These are phyloP conservation scores for Mycena maculata DNA, from an alignment of 768 basidiomycete species.

Conservation along the genomic window DNA sequence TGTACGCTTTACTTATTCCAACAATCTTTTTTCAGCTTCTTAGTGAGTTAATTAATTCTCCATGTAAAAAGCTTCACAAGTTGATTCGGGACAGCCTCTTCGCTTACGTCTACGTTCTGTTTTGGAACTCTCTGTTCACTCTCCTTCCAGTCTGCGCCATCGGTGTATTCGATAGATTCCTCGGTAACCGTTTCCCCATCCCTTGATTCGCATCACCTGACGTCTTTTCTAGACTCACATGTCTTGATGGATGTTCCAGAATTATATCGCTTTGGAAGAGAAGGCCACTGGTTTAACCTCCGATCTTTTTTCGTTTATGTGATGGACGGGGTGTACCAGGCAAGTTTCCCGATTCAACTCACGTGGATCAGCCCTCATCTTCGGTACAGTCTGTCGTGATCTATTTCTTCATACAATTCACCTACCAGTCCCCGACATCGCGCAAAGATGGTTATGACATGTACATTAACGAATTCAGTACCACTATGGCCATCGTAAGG, in stretches of 20 bases:
- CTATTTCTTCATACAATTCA: slow-evolving; percentile 88
- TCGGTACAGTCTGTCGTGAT: slow-evolving; percentile 86
- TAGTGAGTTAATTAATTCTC: slow-evolving; percentile 71
- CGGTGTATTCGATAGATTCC: slow-evolving; percentile 93
- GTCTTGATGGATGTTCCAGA: slow-evolving; percentile 92
- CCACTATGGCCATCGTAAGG: slow-evolving; percentile 90
- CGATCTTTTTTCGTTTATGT: slow-evolving; percentile 84
- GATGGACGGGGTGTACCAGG: slow-evolving; percentile 89
- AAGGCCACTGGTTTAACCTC: slow-evolving; percentile 86
- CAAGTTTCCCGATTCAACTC: slow-evolving; percentile 43
- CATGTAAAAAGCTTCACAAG: background rate
- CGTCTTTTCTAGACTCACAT: slow-evolving; percentile 69
- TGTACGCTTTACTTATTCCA: too few relatives aligned
- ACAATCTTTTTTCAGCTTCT: too few relatives aligned
- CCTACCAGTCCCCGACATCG: slow-evolving; percentile 79
- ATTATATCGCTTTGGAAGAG: slow-evolving; percentile 85
- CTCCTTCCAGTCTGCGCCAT: slow-evolving; percentile 94
- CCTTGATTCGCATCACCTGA: background rate
- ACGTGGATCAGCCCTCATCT: background rate
- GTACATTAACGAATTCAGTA: slow-evolving; percentile 83
- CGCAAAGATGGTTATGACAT: slow-evolving; percentile 84
- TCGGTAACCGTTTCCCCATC: slow-evolving; percentile 63
- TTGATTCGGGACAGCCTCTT: slow-evolving; percentile 63
- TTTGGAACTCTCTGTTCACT: slow-evolving; percentile 99
- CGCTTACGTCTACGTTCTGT: slow-evolving; percentile 93